These are phyloP conservation scores for Arctium minus DNA, from an alignment of 129 eudicot genomes.

Conservation along the genomic window DNA sequence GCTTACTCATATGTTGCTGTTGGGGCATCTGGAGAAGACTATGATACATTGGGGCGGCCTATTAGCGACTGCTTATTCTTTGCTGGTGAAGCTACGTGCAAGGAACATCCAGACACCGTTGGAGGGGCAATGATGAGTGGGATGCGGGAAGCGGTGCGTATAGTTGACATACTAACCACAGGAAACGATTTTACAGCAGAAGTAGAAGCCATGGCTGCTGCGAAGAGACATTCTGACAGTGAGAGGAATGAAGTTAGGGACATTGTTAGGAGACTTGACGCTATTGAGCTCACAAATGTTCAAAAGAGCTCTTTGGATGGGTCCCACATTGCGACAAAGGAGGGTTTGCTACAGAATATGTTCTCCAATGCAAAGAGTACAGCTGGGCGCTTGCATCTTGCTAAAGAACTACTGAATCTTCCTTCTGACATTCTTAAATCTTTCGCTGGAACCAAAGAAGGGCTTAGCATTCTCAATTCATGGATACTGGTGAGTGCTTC, in stretches of 20 bases:
- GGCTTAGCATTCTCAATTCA: constrained; percentile 76
- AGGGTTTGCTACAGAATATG: constrained; percentile 63
- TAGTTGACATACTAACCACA: constrained; percentile 68
- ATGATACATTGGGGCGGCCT: constrained; percentile 84
- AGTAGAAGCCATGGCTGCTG: constrained; percentile 86
- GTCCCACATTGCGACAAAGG: constrained; percentile 30
- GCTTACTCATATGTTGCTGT: constrained; percentile 97
- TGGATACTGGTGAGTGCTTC: constrained; percentile 80
- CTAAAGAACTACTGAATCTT: constrained; percentile 76
- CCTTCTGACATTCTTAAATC: constrained; percentile 71
- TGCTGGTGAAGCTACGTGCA: constrained; percentile 99
- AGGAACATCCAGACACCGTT: constrained; percentile 99
- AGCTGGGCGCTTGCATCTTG: constrained; percentile 83
- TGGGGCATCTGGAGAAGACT: constrained; percentile 97
- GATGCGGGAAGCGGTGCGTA: constrained; percentile 91
- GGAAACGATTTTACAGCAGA: constrained; percentile 88
- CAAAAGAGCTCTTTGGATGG: constrained; percentile 50
- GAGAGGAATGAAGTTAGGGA: constrained; percentile 85
- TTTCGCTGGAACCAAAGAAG: constrained; percentile 91
- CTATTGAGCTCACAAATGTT: constrained; percentile 47
- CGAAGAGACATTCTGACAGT: constrained; percentile 60
- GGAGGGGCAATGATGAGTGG: constrained; percentile 99
- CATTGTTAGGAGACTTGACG: constrained; percentile 72
- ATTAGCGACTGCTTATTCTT: constrained; percentile 80
- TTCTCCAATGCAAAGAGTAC: constrained; percentile 77